phyloP scores from a whole-genome alignment of 164 flowering plant species.

The Macadamia integrifolia region DNA sequence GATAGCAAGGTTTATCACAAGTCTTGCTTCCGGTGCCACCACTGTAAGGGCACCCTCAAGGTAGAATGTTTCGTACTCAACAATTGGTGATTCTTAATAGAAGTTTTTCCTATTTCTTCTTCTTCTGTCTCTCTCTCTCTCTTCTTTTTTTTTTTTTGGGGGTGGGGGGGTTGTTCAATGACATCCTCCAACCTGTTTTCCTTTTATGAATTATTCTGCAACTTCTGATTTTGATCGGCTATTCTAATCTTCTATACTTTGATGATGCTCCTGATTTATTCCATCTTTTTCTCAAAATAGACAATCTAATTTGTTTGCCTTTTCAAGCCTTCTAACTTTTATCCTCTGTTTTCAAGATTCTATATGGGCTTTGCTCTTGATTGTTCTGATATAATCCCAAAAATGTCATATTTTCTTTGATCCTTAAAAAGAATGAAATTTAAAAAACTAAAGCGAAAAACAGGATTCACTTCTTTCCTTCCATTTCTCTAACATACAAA shows the following conservation, averaged over 20 bases:
- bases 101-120: not conserved
- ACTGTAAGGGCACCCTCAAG: slow-evolving; percentile 85
- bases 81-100: too few species aligned
- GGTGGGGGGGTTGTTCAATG: not conserved
- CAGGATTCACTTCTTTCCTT: too few species aligned
- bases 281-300: not conserved
- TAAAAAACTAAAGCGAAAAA: too few species aligned
- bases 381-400: not conserved
- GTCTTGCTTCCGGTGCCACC: slow-evolving; percentile 88
- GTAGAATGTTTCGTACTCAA: slow-evolving; percentile 14
- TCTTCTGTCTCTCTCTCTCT: not conserved
- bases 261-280: not conserved
- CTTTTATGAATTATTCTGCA: not conserved
- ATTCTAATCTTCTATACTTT: not conserved
- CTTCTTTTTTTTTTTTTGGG: not conserved
- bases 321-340: not conserved
- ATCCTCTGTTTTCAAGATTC: not conserved
- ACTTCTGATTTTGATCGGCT: not conserved
- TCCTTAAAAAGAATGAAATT: not conserved
- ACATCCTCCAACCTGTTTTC: not conserved
- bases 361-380: not conserved
- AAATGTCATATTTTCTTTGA: not conserved
- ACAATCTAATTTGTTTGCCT: not conserved
- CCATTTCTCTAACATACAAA: too few species aligned
- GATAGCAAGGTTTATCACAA: slow-evolving; percentile 62